These are phyloP conservation scores for Volutella citrinella DNA, from an alignment of 2,329 filamentous ascomycete genomes.

Conservation along the genomic window DNA sequence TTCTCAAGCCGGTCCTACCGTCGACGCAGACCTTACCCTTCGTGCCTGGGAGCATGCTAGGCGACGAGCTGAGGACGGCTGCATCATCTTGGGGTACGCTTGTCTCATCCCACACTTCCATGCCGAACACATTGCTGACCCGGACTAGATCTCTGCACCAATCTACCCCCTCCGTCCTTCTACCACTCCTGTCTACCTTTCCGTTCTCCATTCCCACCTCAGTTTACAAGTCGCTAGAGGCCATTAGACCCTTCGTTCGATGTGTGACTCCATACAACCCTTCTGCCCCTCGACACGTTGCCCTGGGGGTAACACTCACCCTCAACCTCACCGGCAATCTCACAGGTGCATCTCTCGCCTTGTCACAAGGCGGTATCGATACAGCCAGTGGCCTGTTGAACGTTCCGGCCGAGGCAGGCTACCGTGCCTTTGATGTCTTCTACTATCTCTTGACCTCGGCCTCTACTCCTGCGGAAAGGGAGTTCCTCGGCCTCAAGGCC, in stretches of 20 bases:
- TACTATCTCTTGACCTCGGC: constrained; percentile 94
- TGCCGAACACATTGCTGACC: constrained; percentile 12
- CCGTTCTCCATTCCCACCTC: constrained; percentile 75
- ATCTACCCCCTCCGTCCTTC: constrained; percentile 80
- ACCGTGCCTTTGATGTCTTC: constrained; percentile 94
- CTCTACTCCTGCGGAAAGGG: constrained; percentile 82
- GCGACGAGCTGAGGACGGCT: constrained; percentile 90
- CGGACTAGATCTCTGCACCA: constrained; percentile 74
- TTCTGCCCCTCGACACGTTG: constrained; percentile 75
- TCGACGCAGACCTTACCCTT: constrained; percentile 74
- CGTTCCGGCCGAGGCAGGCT: constrained; percentile 75
- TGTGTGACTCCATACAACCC: constrained; percentile 88
- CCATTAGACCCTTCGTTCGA: constrained; percentile 79
- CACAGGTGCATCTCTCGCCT: constrained; percentile 68
- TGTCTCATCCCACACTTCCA: not conserved
- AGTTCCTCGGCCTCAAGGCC: constrained; percentile 78
- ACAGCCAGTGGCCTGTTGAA: constrained; percentile 75
- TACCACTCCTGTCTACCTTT: constrained; percentile 76
- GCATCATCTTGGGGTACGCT: constrained; percentile 80
- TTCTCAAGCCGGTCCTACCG: constrained; percentile 65
- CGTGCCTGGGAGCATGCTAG: constrained; percentile 96
- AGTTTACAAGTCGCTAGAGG: constrained; percentile 76
- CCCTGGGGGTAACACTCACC: constrained; percentile 77
- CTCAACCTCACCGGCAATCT: constrained; percentile 79
- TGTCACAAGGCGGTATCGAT: constrained; percentile 87